Percentiles rank a stretch among this genome's conserved stretches.
Evolutionary conservation across 768 basidiomycete species (phyloP).

Genomic region (Tricholoma furcatifolium): DNA sequence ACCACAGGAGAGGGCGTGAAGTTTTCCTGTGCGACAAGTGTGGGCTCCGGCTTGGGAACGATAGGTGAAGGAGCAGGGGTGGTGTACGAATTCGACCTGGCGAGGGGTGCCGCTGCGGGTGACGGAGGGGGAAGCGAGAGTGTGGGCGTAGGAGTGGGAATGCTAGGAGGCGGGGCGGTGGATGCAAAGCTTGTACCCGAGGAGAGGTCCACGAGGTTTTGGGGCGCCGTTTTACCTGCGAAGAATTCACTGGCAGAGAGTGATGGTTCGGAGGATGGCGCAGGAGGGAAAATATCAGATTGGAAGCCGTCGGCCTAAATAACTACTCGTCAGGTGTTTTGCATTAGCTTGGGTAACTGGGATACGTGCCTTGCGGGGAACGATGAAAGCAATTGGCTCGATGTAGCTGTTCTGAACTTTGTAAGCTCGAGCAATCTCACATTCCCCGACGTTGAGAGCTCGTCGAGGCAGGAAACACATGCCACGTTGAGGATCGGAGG

Average conservation of each 20-base stretch:
- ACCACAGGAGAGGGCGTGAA: conserved; percentile 9
- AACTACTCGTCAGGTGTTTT: conserved; percentile 4
- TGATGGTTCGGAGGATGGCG: conserved; percentile 77
- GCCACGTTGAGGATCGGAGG: conserved; percentile 90
- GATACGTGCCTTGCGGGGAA: conserved; percentile 78
- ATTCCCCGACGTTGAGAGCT: conserved; percentile 83
- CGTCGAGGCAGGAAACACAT: conserved; percentile 96
- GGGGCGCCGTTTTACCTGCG: conserved; percentile 73
- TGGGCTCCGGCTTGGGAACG: conserved; percentile 14
- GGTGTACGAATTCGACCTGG: conserved; percentile 24
- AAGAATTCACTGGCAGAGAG: conserved; percentile 87
- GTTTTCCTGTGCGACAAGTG: conserved; percentile 8
- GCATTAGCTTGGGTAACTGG: not conserved
- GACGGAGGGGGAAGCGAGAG: conserved; percentile 16
- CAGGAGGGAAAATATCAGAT: conserved; percentile 95
- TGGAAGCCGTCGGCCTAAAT: conserved; percentile 90
- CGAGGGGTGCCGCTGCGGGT: conserved; percentile 3
- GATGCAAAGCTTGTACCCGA: conserved; percentile 47
- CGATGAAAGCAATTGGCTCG: conserved; percentile 94
- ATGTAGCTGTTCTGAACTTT: conserved; percentile 74
- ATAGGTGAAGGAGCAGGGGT: conserved; percentile 26
- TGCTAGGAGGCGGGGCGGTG: conserved; percentile 27
- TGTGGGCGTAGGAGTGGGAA: conserved; percentile 34
- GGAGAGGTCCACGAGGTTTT: conserved; percentile 79
- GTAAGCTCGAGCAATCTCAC: conserved; percentile 94